phyloP scores from a whole-genome alignment of 2,329 filamentous ascomycete genomes.

The Pseudonectria buxi region DNA sequence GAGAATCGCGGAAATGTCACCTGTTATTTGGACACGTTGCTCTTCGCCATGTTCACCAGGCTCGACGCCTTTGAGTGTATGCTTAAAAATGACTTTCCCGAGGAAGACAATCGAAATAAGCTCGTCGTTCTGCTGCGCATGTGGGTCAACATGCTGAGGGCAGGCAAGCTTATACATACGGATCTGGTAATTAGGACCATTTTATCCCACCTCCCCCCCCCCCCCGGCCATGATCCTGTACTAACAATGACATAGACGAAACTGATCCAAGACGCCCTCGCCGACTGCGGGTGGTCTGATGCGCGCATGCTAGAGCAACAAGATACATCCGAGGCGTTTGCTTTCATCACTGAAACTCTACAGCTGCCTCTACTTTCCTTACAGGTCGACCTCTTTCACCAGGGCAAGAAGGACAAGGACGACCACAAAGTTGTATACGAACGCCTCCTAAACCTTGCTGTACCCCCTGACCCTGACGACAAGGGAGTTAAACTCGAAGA shows the following conservation, averaged over 20 bases:
- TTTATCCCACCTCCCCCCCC: background rate
- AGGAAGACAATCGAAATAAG: slow-evolving; percentile 61
- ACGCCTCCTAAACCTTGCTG: slow-evolving; percentile 79
- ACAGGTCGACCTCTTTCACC: slow-evolving; percentile 92
- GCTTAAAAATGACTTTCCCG: slow-evolving; percentile 67
- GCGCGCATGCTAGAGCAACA: slow-evolving; percentile 75
- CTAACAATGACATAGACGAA: slow-evolving; percentile 56
- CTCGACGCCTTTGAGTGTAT: slow-evolving; percentile 90
- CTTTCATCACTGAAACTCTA: slow-evolving; percentile 85
- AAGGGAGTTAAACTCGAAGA: slow-evolving; percentile 76
- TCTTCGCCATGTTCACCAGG: slow-evolving; percentile 94
- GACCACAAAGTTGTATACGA: slow-evolving; percentile 96
- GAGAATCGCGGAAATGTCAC: slow-evolving; percentile 81
- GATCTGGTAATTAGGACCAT: slow-evolving; percentile 60
- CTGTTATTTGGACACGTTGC: slow-evolving; percentile 86
- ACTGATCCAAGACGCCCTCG: slow-evolving; percentile 73
- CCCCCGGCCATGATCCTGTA: background rate
- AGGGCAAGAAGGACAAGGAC: slow-evolving; percentile 75
- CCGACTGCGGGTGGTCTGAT: slow-evolving; percentile 83
- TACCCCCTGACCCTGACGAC: slow-evolving; percentile 68
- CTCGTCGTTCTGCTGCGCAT: slow-evolving; percentile 73
- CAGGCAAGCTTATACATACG: slow-evolving; percentile 74
- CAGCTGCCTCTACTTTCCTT: slow-evolving; percentile 81
- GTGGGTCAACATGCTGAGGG: slow-evolving; percentile 89
- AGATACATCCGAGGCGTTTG: slow-evolving; percentile 92